Conservation (phyloP, 352 stramenopile species). For the Phytopythium montanum region DNA sequence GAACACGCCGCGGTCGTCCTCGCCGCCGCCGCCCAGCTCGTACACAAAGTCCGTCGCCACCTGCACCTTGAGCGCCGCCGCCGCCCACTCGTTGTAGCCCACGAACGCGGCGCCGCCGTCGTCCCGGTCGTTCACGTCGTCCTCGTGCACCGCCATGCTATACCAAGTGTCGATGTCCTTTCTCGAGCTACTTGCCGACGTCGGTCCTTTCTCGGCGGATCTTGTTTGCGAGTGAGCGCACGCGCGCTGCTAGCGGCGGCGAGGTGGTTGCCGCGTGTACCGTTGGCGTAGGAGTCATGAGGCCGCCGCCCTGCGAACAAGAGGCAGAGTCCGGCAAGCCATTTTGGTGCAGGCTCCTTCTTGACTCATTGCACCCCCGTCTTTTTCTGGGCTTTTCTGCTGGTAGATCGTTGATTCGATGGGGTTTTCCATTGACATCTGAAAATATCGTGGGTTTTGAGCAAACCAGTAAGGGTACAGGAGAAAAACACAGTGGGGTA, state of each 20-base stretch:
- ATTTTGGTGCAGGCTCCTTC: background rate
- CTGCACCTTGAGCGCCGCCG: constrained; percentile 39
- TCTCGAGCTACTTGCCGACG: background rate
- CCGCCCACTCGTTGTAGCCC: constrained; percentile 81
- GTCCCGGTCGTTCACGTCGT: constrained; percentile 1
- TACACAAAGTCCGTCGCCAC: constrained; percentile 83
- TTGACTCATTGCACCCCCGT: too few species aligned
- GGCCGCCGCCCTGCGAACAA: background rate
- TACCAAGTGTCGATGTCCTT: background rate
- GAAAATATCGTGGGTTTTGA: too few species aligned
- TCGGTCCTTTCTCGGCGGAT: background rate
- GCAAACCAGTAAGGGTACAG: too few species aligned
- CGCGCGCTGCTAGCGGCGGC: background rate
- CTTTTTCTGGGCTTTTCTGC: background rate
- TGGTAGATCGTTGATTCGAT: too few species aligned
- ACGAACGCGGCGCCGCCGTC: constrained; percentile 32
- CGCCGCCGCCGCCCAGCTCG: constrained; percentile 35
- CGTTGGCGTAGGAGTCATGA: background rate
- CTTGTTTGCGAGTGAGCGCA: background rate
- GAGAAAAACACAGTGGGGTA: background rate
- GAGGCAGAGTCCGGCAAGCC: background rate
- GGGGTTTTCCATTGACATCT: too few species aligned
- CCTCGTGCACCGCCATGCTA: constrained; percentile 6
- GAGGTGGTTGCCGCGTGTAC: background rate
- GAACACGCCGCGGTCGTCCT: constrained; percentile 64